Evolutionary conservation across 108 stramenopile species (phyloP), one percentile per base, ranked within the genome.

Genomic region (Nannochloropsis oceanica): DNA sequence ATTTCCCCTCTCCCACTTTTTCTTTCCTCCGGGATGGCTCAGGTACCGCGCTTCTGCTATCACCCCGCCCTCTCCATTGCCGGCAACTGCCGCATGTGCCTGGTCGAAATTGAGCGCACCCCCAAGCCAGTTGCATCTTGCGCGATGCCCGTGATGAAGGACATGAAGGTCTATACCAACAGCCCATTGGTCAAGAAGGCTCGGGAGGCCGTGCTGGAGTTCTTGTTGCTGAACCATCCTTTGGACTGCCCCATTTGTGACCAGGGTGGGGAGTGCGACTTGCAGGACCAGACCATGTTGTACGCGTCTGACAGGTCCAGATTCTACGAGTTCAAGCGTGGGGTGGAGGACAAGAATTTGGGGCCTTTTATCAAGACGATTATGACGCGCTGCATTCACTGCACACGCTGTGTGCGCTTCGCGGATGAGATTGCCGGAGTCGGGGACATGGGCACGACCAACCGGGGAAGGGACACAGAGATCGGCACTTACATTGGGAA

Each of bases 171-270:
- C 82, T 87, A 82, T 85, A 85, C 87, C 26, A 43, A 90, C 5
- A 88, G 79, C 24, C 90, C 90, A 5, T 46, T 90, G 14, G 90
- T 90, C 20, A 84, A 85, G 86, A 90, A 90, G 86, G 90, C 90
- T 26, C 79, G 90, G 50, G 90, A 90, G 80, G 84, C 83, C 82
- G 87, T 90, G 12, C 25, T 90, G 43, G 90, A 90, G 43, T 85
- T 87, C 84, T 86, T 90, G 59, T 42, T 90, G 24, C 22, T 88
- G 82, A 90, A 90, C 86, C 90, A 90, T 44, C 90, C 90, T 73
- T 73, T 90, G 59, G 90, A 90, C 85, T 90, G 90, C 82, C 87
- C 87, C 25, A 90, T 90, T 81, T 90, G 90, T 85, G 90, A 90
- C 85, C 90, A 90, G 86, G 90, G 87, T 14, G 90, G 90, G 42